Evolutionary conservation across 495 filamentous ascomycete species (phyloP).

Genomic region (Penicillium paradoxum): DNA sequence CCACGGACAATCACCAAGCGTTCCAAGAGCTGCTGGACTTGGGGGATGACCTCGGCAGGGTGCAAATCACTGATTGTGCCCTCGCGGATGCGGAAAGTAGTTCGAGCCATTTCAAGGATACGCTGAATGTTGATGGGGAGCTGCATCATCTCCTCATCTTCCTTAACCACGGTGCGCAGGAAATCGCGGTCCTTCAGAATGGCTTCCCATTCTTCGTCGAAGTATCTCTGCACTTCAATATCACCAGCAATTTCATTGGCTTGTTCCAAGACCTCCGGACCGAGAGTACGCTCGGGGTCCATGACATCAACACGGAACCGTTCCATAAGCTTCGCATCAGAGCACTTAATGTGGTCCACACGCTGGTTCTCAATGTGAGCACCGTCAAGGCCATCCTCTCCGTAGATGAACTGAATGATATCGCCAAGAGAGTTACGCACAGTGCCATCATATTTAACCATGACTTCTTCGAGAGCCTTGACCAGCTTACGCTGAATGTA

Average conservation of each 20-base stretch:
- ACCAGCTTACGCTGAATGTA: constrained; percentile 98
- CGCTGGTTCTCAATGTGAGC: constrained; percentile 85
- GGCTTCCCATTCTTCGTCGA: constrained; percentile 86
- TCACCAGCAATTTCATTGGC: constrained; percentile 85
- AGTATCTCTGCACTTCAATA: constrained; percentile 70
- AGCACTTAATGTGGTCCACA: constrained; percentile 77
- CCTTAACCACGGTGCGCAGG: constrained; percentile 60
- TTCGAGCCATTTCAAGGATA: constrained; percentile 83
- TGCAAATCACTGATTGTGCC: constrained; percentile 80
- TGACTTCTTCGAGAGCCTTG: constrained; percentile 96
- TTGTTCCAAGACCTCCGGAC: constrained; percentile 73
- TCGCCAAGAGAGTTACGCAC: constrained; percentile 95
- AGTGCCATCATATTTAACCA: constrained; percentile 96
- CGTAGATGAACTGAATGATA: constrained; percentile 96
- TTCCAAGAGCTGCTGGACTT: constrained; percentile 69
- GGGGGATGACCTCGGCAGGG: constrained; percentile 81
- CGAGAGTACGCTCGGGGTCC: constrained; percentile 61
- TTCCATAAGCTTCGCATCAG: constrained; percentile 64
- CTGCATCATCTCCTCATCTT: constrained; percentile 76
- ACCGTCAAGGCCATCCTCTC: constrained; percentile 93
- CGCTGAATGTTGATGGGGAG: constrained; percentile 87
- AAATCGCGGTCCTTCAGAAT: constrained; percentile 68
- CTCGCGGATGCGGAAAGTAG: constrained; percentile 85
- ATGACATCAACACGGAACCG: constrained; percentile 93
- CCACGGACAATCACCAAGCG: constrained; percentile 80